Base-by-base conservation (phyloP, 768 basidiomycete genomes). In the Nevesoporus exiguus region DNA sequence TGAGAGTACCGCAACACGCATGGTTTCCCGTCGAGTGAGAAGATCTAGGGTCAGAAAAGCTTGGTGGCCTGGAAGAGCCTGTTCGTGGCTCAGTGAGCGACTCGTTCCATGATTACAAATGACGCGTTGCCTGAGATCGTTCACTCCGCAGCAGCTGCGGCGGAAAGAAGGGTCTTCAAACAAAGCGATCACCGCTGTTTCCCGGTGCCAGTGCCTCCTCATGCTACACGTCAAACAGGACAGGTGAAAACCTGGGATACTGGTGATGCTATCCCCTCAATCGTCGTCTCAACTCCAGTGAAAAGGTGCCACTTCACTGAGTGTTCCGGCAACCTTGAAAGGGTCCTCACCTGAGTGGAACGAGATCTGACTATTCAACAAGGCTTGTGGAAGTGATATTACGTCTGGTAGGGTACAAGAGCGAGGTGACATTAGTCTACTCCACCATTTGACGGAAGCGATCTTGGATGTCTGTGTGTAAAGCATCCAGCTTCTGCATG, bases 381-480 rank as follows among this genome's bases (percentile, higher is more conserved):
- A 37, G 29, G 29, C 42, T 53, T 36, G 36, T 34, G 40, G 42
- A 55, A 44, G 22, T 46, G 54, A 57, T 60, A 68, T 70, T 61
- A 62, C 46, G 49, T 33, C 56, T 48, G 57, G 49, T 58, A 61
- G 47, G 36, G 30, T 64, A 71, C 68, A 68, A 46, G 13, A 37
- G 3, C 52, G 39, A 37, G 29, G 39, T 44, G 48, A 43, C 49
- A 55, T 44, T 17, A 54, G 41, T 69, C 71, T 81, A 93, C 75
- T 93, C 90, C 61, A 77, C 86, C 71, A 93, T 73, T 72, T 88
- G 86, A 55, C 90, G 82, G 79, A 98, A 97, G 67, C 89, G 94
- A 71, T 94, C 93, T 66, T 88, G 86, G 57, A 98, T 97, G 74
- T 97, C 94, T 50, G 74, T 70, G 69, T 95, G 78, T 43, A 98